These are phyloP conservation scores for Penicillium palitans DNA, from an alignment of 2,329 filamentous ascomycete species.

Conservation along the genomic window DNA sequence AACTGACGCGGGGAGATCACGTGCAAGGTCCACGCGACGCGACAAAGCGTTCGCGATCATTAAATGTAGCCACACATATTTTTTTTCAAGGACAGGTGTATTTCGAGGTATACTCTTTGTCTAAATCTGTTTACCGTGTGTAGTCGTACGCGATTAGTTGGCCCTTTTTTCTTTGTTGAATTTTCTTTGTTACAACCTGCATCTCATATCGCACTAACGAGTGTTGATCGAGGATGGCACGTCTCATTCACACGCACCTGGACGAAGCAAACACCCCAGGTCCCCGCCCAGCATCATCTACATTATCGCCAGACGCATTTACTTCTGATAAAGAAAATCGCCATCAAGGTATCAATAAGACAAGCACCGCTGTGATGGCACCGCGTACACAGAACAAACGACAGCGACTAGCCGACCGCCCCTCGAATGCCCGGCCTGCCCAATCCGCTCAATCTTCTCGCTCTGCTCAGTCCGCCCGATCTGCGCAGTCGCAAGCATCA, in stretches of 20 bases:
- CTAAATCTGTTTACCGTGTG: neutral
- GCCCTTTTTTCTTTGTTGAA: neutral
- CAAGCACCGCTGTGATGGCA: conserved; percentile 12
- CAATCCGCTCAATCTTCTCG: neutral
- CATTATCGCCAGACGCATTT: conserved; percentile 35
- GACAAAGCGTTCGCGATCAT: neutral
- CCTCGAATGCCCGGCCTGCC: conserved; percentile 25
- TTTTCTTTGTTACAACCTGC: conserved; percentile 5
- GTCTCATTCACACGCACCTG: conserved; percentile 18
- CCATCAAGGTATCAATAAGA: conserved; percentile 45
- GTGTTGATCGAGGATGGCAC: conserved; percentile 33
- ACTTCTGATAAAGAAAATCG: conserved; percentile 55
- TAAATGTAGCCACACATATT: neutral
- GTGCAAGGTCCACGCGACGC: conserved; percentile 16
- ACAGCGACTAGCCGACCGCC: conserved; percentile 44
- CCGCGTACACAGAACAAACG: conserved; percentile 43
- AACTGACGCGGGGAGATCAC: conserved; percentile 12
- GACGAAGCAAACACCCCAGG: conserved; percentile 12
- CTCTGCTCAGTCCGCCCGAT: neutral
- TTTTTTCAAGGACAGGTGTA: neutral
- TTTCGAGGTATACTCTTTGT: neutral
- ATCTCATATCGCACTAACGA: conserved; percentile 16
- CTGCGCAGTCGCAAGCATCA: conserved; percentile 20
- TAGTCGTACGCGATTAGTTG: neutral
- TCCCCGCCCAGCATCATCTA: conserved; percentile 31